Evolutionary conservation across 805 yeast genomes (phyloP).

Genomic region (Metschnikowia colocasiae): DNA sequence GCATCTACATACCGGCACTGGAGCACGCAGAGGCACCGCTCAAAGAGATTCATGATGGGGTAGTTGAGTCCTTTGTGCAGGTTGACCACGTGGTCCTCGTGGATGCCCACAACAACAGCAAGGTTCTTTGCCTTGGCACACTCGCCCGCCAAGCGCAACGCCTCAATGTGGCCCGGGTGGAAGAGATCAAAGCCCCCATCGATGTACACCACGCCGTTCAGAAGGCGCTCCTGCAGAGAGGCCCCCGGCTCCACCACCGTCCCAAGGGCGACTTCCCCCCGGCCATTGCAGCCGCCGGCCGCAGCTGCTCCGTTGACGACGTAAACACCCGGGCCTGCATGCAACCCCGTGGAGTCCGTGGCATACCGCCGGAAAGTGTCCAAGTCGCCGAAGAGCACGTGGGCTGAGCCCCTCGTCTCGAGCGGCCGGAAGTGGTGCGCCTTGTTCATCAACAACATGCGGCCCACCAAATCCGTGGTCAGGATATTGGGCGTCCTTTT

Average conservation of each 20-base stretch:
- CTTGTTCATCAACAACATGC: constrained; percentile 67
- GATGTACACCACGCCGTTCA: constrained; percentile 46
- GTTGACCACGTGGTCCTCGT: constrained; percentile 56
- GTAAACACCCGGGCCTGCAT: constrained; percentile 56
- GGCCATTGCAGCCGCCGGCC: too few relatives aligned
- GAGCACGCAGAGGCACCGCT: constrained; percentile 80
- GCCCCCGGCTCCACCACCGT: constrained; percentile 34
- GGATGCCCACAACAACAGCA: constrained; percentile 63
- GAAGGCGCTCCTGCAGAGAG: constrained; percentile 15
- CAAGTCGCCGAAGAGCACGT: constrained; percentile 26
- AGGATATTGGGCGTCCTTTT: constrained; percentile 91
- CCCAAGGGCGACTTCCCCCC: constrained; percentile 13
- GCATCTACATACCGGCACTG: constrained; percentile 86
- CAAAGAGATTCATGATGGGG: constrained; percentile 85
- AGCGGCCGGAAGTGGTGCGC: constrained; percentile 51
- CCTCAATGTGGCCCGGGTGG: constrained; percentile 88
- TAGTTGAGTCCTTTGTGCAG: constrained; percentile 56
- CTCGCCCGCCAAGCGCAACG: constrained; percentile 48
- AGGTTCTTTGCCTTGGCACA: constrained; percentile 36
- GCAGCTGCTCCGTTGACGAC: constrained; percentile 25
- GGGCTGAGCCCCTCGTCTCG: constrained; percentile 20
- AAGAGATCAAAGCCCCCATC: constrained; percentile 90
- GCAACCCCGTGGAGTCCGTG: constrained; percentile 56
- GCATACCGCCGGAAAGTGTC: constrained; percentile 54
- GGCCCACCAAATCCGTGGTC: constrained; percentile 90